phyloP scores from a whole-genome alignment of 345 rosid species.

The Syzygium grande region DNA sequence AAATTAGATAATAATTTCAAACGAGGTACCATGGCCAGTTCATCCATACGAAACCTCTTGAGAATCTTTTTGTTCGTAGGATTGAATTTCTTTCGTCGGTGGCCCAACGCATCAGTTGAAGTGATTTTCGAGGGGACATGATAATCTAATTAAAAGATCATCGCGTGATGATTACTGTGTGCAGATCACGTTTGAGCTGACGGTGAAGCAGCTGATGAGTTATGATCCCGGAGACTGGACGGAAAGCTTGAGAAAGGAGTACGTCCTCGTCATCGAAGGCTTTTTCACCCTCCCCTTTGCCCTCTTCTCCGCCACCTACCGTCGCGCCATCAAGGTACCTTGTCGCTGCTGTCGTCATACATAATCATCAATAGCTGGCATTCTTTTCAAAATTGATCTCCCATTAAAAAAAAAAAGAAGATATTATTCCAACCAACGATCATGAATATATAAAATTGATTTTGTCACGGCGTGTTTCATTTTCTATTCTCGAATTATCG shows the following conservation, averaged over 20 bases:
- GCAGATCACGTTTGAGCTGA: conserved; percentile 88
- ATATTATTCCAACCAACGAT: neutral
- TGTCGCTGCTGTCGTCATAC: neutral
- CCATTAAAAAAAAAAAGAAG: too few species aligned
- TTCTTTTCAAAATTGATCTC: neutral
- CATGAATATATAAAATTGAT: neutral
- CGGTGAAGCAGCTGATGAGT: conserved; percentile 93
- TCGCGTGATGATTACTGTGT: neutral
- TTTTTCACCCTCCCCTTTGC: conserved; percentile 84
- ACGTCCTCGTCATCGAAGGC: conserved; percentile 89
- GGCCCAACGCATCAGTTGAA: neutral
- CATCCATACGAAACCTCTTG: neutral
- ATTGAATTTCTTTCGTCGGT: neutral
- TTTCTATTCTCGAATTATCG: neutral
- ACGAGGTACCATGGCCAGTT: neutral
- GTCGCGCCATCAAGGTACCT: conserved; percentile 54
- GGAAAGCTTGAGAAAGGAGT: conserved; percentile 81
- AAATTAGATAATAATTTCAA: neutral
- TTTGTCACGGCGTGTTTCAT: neutral
- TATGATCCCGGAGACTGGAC: conserved; percentile 96
- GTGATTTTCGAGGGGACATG: neutral
- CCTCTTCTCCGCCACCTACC: conserved; percentile 75
- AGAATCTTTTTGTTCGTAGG: neutral
- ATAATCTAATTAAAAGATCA: neutral
- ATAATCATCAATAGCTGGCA: neutral